Evolutionary conservation across 192 early-diverging fungal species (phyloP), one percentile per base, ranked within the genome.

Genomic region (Ambispora gerdemannii): DNA sequence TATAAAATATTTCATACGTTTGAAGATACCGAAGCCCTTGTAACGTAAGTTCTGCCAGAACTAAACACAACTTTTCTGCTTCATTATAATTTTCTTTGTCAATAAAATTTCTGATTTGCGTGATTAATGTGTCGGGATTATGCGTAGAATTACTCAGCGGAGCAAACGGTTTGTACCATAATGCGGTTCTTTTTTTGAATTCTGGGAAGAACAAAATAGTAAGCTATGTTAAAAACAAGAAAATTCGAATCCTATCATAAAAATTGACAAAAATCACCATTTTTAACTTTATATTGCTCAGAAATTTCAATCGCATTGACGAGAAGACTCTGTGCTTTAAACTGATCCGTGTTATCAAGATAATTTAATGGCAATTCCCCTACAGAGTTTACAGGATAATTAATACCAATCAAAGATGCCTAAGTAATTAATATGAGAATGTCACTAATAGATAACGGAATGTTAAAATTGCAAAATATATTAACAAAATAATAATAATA

Each of bases 1-100:
- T 59, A 4, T 3, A 38, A 69, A 0, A 49, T 22, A 49, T 17
- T 36, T 20, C 25, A 43, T 31, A 80, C 75, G 92, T 95, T 78
- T 98, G 94, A 55, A 93, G 91, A 80, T 97, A 98, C 47, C 94
- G 87, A 65, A 96, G 77, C n/a, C 95, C 95, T 56, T 90, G 83
- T 7, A 96, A 61, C 31, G 87, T 90, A 38, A 90, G 78, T 3
- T 77, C 67, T 25, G 91, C 85, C 24, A 95, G 76, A 28, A 79
- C 36, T 25, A 66, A 52, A 53, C 93, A 93, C 65, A 86, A 77
- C 50, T 51, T 52, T 67, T 91, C 91, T 4, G 95, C 94, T 17
- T 86, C 79, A 15, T 77, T 74, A 72, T 92, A 91, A 15, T 84
- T 75, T 25, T 80, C 80, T 30, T 73, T 36, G 32, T 82, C 84